These are phyloP conservation scores for Penicillium chermesinum DNA, from an alignment of 495 filamentous ascomycete species.

Conservation along the genomic window DNA sequence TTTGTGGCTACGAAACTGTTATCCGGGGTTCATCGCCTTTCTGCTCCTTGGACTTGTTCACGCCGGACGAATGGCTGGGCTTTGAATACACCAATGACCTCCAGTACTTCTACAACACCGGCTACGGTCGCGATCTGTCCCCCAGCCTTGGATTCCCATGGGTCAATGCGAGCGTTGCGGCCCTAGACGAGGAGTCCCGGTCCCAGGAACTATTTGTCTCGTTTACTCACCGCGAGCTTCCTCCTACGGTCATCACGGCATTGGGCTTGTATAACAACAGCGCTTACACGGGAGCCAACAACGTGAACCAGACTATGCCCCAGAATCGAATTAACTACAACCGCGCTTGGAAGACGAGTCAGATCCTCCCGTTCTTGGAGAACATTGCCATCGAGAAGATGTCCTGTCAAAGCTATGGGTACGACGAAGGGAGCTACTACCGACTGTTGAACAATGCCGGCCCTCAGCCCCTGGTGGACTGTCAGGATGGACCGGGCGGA, in stretches of 20 bases:
- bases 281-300: slow-evolving; percentile 8
- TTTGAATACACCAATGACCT: slow-evolving; percentile 23
- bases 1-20: slow-evolving; percentile 26
- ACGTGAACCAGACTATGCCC: slow-evolving; percentile 16
- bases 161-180: slow-evolving; percentile 10
- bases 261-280: slow-evolving; percentile 22
- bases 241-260: slow-evolving; percentile 15
- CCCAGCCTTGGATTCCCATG: slow-evolving; percentile 16
- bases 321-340: slow-evolving; percentile 15
- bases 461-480: slow-evolving; percentile 17
- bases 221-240: slow-evolving; percentile 20
- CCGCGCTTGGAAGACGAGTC: slow-evolving; percentile 16
- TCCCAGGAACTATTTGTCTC: slow-evolving; percentile 16
- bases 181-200: slow-evolving; percentile 2
- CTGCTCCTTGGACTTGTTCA: slow-evolving; percentile 16
- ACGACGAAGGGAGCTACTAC: slow-evolving; percentile 16
- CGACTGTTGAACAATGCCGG: slow-evolving; percentile 19
- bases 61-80: slow-evolving; percentile 18
- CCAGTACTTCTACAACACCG: slow-evolving; percentile 22
- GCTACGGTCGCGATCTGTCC: slow-evolving; percentile 14
- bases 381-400: slow-evolving; percentile 17
- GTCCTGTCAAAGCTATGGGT: slow-evolving; percentile 13
- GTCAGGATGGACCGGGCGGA: slow-evolving; percentile 20
- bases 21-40: slow-evolving; percentile 20
- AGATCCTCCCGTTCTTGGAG: slow-evolving; percentile 16